These are phyloP conservation scores for Acanthamoeba royreba DNA, from an alignment of 208 protist species.

Conservation along the genomic window DNA sequence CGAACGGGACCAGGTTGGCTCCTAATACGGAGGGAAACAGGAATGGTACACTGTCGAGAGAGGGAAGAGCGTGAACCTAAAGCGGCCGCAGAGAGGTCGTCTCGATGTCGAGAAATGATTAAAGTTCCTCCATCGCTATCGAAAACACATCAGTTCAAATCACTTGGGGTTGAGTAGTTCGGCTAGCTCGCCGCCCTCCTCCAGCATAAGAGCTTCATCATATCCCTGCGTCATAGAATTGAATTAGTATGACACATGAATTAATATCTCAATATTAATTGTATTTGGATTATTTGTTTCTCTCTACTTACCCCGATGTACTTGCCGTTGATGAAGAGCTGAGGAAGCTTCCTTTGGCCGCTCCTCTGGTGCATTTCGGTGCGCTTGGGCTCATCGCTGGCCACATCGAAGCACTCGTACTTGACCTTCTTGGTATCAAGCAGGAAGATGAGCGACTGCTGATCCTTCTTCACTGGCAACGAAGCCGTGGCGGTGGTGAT, in stretches of 20 bases:
- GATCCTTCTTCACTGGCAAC: constrained; percentile 13
- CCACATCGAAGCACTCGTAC: constrained; percentile 11
- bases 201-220: background rate
- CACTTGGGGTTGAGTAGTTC: background rate
- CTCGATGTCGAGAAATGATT: too few species aligned
- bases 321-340: constrained; percentile 18
- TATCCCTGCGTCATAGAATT: background rate
- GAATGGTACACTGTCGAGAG: too few species aligned
- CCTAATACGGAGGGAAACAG: too few species aligned
- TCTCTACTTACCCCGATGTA: background rate
- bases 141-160: too few species aligned
- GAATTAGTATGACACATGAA: background rate
- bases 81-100: too few species aligned
- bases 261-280: background rate
- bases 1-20: too few species aligned
- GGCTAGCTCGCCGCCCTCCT: background rate
- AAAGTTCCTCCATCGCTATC: too few species aligned
- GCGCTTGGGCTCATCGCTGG: constrained; percentile 28
- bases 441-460: constrained; percentile 32
- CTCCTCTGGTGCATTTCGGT: constrained; percentile 35
- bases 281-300: too few species aligned
- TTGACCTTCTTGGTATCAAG: constrained; percentile 13
- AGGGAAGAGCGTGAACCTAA: too few species aligned
- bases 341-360: constrained; percentile 33
- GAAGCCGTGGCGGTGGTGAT: background rate